A percentile compares a stretch with the other conserved stretches of the same genome.
These are phyloP conservation scores for Diversispora eburnea DNA, from an alignment of 192 early-diverging fungal genomes.

Conservation along the genomic window DNA sequence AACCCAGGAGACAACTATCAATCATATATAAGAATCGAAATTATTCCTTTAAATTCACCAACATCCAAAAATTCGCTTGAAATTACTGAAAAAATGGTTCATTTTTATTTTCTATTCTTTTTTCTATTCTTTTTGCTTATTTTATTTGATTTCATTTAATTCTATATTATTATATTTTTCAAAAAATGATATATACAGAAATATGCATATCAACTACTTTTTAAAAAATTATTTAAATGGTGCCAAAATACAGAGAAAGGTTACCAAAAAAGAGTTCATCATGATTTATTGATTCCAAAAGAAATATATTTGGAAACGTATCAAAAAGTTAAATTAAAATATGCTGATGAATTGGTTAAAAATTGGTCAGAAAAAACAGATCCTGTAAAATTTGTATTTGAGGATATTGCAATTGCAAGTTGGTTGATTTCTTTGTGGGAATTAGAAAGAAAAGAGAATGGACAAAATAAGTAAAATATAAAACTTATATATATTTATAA, in stretches of 20 bases:
- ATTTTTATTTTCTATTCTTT: neutral
- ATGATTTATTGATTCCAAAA: constrained; percentile 70
- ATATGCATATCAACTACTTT: constrained; percentile 53
- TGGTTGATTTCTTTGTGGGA: constrained; percentile 78
- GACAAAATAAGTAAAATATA: constrained; percentile 1
- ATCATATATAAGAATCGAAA: constrained; percentile 31
- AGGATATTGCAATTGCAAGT: constrained; percentile 83
- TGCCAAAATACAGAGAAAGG: constrained; percentile 66
- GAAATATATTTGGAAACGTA: constrained; percentile 65
- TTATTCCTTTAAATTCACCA: constrained; percentile 30
- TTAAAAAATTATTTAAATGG: constrained; percentile 75
- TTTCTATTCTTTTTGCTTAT: neutral
- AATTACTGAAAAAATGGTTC: constrained; percentile 37
- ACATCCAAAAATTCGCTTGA: constrained; percentile 31
- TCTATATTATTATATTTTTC: neutral
- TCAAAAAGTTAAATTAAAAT: constrained; percentile 59
- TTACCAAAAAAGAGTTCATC: constrained; percentile 64
- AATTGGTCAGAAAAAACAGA: constrained; percentile 82
- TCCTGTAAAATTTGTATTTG: constrained; percentile 78
- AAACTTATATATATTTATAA: too few species aligned
- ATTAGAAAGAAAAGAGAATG: constrained; percentile 31
- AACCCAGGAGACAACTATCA: constrained; percentile 9
- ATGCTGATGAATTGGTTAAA: constrained; percentile 62
- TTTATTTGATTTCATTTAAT: neutral
- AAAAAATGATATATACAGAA: constrained; percentile 37